Evolutionary conservation across 2,329 filamentous ascomycete species (phyloP).

Genomic region (Alternaria brassicae): DNA sequence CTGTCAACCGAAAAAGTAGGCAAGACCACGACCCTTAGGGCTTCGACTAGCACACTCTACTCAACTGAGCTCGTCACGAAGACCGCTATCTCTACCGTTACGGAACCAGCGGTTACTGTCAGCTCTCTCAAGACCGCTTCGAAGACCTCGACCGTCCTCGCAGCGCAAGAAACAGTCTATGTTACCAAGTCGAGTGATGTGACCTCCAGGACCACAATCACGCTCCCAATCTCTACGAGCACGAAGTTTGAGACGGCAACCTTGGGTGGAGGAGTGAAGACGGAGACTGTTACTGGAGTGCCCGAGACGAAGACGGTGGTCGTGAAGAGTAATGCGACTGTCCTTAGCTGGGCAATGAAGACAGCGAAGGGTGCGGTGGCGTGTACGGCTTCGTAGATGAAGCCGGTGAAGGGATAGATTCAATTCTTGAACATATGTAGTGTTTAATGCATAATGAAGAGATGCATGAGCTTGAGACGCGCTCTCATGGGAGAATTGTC

Average conservation of each 20-base stretch:
- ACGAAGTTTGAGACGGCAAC: conserved; percentile 23
- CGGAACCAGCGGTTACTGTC: conserved; percentile 25
- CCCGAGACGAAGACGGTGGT: conserved; percentile 21
- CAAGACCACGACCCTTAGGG: conserved; percentile 29
- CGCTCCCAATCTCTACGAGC: conserved; percentile 25
- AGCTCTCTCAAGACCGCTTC: conserved; percentile 26
- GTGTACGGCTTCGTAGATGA: conserved; percentile 9
- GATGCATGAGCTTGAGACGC: background rate
- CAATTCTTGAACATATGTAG: background rate
- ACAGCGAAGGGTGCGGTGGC: conserved; percentile 23
- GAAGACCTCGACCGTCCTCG: conserved; percentile 14
- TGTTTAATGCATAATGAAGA: conserved; percentile 5
- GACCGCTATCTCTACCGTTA: conserved; percentile 21
- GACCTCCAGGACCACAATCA: conserved; percentile 29
- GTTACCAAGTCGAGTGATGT: conserved; percentile 12
- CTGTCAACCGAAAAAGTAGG: conserved; percentile 23
- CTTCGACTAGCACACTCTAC: conserved; percentile 21
- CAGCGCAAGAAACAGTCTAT: conserved; percentile 17
- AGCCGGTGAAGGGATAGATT: background rate
- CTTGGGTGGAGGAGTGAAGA: conserved; percentile 15
- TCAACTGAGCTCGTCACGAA: conserved; percentile 18
- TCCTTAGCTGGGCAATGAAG: conserved; percentile 18
- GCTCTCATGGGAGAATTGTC: background rate
- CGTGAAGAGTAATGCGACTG: conserved; percentile 18
- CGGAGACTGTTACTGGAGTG: conserved; percentile 19